Evolutionary conservation across 495 filamentous ascomycete species (phyloP).

Genomic region (Aspergillus mulundensis): DNA sequence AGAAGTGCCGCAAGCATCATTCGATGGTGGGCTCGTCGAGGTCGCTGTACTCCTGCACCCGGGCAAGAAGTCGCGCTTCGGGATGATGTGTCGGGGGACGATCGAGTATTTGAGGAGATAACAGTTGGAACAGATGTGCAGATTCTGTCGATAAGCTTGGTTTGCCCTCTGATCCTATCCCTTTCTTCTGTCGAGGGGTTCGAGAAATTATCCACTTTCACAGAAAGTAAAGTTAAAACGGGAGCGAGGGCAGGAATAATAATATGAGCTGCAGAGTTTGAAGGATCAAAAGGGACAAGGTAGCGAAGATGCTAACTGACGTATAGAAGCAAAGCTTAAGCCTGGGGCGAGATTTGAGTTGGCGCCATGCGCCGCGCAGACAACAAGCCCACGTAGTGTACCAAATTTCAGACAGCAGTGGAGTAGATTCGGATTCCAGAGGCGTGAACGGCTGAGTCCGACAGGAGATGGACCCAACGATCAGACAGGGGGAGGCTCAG

Average conservation of each 20-base stretch:
- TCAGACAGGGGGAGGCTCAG: not conserved
- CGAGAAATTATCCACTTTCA: not conserved
- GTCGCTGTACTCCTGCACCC: not conserved
- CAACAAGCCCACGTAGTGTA: slow-evolving; percentile 5
- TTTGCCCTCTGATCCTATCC: not conserved
- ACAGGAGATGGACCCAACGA: not conserved
- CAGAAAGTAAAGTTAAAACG: not conserved
- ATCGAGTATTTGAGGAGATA: not conserved
- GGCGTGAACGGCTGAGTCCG: not conserved
- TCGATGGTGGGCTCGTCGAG: not conserved
- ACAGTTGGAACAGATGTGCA: not conserved
- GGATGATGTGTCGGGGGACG: not conserved
- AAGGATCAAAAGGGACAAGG: not conserved
- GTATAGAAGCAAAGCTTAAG: not conserved
- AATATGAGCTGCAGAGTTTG: not conserved
- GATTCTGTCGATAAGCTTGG: not conserved
- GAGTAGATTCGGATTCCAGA: not conserved
- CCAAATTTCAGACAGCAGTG: not conserved
- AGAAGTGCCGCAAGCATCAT: slow-evolving; percentile 12
- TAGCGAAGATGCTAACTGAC: not conserved
- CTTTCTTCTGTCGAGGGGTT: not conserved
- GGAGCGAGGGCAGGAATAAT: not conserved
- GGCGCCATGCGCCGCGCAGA: not conserved
- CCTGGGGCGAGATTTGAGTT: not conserved
- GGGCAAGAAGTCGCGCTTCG: not conserved